Evolutionary conservation across 768 basidiomycete species (phyloP), one percentile per base, ranked within the genome.

Genomic region (Coprinopsis strossmayeri): DNA sequence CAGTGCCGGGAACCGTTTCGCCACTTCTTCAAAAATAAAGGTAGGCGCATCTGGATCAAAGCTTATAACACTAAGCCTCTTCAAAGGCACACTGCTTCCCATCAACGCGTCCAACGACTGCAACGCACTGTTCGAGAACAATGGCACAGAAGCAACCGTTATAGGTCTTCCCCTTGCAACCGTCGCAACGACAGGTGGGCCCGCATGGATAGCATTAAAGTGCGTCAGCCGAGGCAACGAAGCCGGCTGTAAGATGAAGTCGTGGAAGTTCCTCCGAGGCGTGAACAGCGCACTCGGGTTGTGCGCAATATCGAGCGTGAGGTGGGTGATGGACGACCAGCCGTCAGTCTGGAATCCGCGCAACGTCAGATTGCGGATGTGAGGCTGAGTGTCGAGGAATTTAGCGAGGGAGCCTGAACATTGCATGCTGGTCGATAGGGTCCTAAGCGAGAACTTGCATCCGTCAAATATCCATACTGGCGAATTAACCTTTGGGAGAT

Each of bases 401-500:
- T 55, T 48, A 0, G 76, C 76, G 12, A 84, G 67, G 2, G 63
- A 57, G 2, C 59, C 54, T 34, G 74, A 72, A 55, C 73, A 81
- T n/a, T 72, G 70, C 61, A 81, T 71, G 15, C 81, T 78, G 0
- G 79, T 82, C 9, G 74, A 69, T 55, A 84, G 70, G 0, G 65
- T 56, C n/a, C 58, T 54, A 25, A 85, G 69, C 3, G 62, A 61
- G 54, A 79, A 76, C 9, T 67, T 50, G 57, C 70, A 70, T 5
- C 61, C 64, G 4, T 65, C 56, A 38, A 82, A 70, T 25, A 82
- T 63, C 78, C 79, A 80, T 2, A 70, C 62, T 2, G 76, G 67
- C 3, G 64, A 62, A 45, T 68, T 62, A 3, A 54, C 57, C 46
- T 61, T 66, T 13, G 57, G 78, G 57, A 82, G 66, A 46, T 83